Evolutionary conservation across 2,329 filamentous ascomycete genomes (phyloP).

Genomic region (Fusarium virguliforme): DNA sequence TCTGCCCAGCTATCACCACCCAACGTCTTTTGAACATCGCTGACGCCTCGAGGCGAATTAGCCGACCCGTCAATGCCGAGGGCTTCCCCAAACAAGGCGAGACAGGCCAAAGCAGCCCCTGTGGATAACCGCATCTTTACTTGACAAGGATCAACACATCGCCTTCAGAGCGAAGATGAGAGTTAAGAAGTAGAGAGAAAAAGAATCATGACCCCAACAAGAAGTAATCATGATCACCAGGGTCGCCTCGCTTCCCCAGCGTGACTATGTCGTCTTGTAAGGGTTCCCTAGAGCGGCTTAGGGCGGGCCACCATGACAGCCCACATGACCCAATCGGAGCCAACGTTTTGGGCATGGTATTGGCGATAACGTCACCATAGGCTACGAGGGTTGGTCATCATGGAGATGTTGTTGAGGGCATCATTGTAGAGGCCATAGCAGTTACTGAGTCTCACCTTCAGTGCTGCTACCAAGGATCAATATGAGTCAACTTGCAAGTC

Average conservation of each 20-base stretch:
- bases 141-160: background rate
- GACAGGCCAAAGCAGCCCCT: constrained; percentile 23
- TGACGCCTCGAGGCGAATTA: constrained; percentile 18
- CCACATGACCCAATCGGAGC: constrained; percentile 42
- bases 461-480: background rate
- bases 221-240: constrained; percentile 29
- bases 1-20: constrained; percentile 36
- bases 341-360: constrained; percentile 16
- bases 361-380: constrained; percentile 39
- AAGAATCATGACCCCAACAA: background rate
- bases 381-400: constrained; percentile 5
- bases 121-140: constrained; percentile 27
- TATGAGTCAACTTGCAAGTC: background rate
- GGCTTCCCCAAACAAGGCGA: constrained; percentile 26
- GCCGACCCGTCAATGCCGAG: constrained; percentile 25
- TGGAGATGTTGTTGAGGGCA: background rate
- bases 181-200: background rate
- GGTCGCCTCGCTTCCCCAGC: constrained; percentile 14
- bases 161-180: background rate
- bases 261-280: constrained; percentile 31
- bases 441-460: background rate
- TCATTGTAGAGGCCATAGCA: background rate
- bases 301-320: constrained; percentile 18
- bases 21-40: constrained; percentile 33
- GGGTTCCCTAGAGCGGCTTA: constrained; percentile 27